Base-by-base conservation (phyloP, 2,329 filamentous ascomycete species). In the Lecanoromycetidae sp. region DNA sequence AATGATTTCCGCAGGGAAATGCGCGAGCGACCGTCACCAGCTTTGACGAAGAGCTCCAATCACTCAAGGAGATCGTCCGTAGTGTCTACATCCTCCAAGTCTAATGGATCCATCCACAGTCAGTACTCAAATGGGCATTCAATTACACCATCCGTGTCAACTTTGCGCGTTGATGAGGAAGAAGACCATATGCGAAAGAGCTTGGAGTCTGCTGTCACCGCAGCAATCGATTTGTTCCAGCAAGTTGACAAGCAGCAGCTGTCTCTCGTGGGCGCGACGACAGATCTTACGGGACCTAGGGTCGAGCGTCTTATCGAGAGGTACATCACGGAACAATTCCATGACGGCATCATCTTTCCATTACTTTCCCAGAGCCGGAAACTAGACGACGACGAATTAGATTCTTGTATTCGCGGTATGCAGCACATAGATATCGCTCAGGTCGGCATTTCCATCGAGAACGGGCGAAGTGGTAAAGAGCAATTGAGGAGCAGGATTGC, bases 301-400 rank as follows among this genome's bases (percentile, higher is more conserved):
- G 88, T 98, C 1, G 93, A 98, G 66, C 80, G 85, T 52, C 73
- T 98, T 57, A 95, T 98, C 54, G 91, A 98, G 64, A 81, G 87
- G 39, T 95, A 98, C 64, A 80, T 98, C 34, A 79, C 86, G 0
- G 91, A 96, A 61, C 90, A 94, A 61, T 79, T 96, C 5, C 90
- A 98, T 57, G 82, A 90, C 58, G 67, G 72, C 0, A 74, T 93
- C 23, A 69, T 98, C 8, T 98, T 94, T 58, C 85, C 88, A 0
- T 77, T 83, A 37, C 69, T 98, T 19, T 86, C 81, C 60, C 74
- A 79, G 2, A 77, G 93, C 55, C 84, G 87, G 55, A 76, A 83
- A 42, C 72, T 79, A 0, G 88, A 95, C 54, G 91, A 98, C 58
- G 69, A 84, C 7, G 87, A 95, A 57, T 71, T 98, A 5, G 90